phyloP scores from a whole-genome alignment of 768 basidiomycete species.

The Suillus discolor region DNA sequence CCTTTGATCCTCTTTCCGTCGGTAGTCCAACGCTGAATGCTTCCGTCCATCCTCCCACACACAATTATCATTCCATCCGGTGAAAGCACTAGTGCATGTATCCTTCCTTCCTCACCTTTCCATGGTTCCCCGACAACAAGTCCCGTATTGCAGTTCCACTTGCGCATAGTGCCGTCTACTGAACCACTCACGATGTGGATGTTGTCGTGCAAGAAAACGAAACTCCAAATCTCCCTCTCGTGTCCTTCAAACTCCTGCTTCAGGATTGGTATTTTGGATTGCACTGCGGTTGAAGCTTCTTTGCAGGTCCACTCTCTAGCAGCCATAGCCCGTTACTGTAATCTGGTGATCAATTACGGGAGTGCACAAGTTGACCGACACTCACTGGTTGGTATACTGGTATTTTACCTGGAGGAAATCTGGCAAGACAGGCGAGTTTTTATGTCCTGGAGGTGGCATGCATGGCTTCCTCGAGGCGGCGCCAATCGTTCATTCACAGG shows the following conservation, averaged over 20 bases:
- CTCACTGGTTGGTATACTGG: not conserved
- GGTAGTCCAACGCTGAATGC: not conserved
- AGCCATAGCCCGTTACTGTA: too few species aligned
- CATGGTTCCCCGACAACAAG: not conserved
- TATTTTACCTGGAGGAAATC: not conserved
- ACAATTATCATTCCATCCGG: not conserved
- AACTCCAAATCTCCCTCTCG: not conserved
- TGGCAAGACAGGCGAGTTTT: not conserved
- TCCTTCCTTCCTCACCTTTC: not conserved
- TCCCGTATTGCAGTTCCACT: not conserved
- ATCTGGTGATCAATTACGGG: too few species aligned
- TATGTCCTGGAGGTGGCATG: not conserved
- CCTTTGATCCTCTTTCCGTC: not conserved
- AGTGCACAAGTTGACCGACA: too few species aligned
- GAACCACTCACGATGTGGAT: not conserved
- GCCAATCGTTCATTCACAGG: not conserved
- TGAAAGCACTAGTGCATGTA: not conserved
- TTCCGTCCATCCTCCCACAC: not conserved
- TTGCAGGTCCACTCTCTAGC: too few species aligned
- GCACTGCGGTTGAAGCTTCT: too few species aligned
- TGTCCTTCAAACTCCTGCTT: too few species aligned
- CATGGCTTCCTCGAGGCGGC: not conserved
- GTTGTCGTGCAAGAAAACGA: not conserved
- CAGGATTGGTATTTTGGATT: rapidly evolving
- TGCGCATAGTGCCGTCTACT: not conserved